Evolutionary conservation across 1,284 basidiomycete genomes (phyloP), one percentile per base, ranked within the genome.

Genomic region (Bjerkandera adusta): DNA sequence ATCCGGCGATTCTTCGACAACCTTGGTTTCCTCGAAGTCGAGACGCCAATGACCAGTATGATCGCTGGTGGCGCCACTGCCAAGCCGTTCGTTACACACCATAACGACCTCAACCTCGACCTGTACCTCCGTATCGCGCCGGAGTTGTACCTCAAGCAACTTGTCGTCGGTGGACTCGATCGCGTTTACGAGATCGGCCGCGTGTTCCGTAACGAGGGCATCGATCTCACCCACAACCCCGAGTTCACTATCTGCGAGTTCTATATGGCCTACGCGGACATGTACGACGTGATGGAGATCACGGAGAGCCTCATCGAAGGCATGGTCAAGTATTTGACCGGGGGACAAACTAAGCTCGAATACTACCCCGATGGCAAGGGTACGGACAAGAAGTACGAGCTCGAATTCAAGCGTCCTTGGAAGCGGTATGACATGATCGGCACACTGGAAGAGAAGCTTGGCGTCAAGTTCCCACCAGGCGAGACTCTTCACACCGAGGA

Each of bases 191-290:
- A 99, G 71, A 97, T 99, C 54, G 97, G 96, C 5, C 85, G 96
- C 43, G 95, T 98, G 25, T 99, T 99, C 82, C 76, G 97, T 47
- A 99, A 99, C 69, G 97, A 99, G 68, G 91, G 94, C 43, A 99
- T 99, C 66, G 97, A 99, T 71, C 76, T 98, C 60, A 99, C 96
- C 21, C 94, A 97, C 69, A 97, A 97, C 70, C 93, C 94, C 54
- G 92, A 96, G 66, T 96, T 97, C 74, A 92, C 92, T 16, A 97
- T 98, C 69, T 99, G 96, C 79, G 96, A 99, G 74, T 99, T 99
- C 72, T 99, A 99, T 68, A 99, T 99, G 96, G 96, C 96, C 22
- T 99, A 98, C 64, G 96, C 96, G 53, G 96, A 99, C 69, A 97
- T 97, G 93, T 91, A 95, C 75, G 97, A 99, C 65, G 56, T 99